These are phyloP conservation scores for Wickerhamiella brachini DNA, from an alignment of 805 yeast genomes.

Conservation along the genomic window DNA sequence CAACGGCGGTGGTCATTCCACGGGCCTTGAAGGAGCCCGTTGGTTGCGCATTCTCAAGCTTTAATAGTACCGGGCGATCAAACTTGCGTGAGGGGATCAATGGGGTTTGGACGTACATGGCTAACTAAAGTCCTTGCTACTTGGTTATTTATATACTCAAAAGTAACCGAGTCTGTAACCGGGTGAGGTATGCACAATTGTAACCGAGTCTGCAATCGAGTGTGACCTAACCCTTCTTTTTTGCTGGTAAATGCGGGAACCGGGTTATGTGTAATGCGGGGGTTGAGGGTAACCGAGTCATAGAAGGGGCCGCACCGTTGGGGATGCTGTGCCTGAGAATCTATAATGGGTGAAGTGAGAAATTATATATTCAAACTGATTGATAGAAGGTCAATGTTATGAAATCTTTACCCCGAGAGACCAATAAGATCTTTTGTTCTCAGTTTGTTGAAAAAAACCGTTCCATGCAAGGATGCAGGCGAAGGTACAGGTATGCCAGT, in stretches of 20 bases:
- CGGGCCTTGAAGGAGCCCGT: slow-evolving; percentile 83
- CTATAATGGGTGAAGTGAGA: too few species aligned
- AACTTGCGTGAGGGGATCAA: slow-evolving; percentile 55
- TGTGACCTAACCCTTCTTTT: not conserved
- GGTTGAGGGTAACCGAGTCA: not conserved
- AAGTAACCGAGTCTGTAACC: not conserved
- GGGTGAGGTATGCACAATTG: not conserved
- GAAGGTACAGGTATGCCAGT: too few species aligned
- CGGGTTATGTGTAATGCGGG: not conserved
- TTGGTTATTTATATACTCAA: not conserved
- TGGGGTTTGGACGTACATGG: slow-evolving; percentile 38
- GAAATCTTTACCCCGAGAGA: too few species aligned
- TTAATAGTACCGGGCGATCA: slow-evolving; percentile 60
- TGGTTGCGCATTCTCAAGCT: slow-evolving; percentile 79
- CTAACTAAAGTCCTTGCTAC: not conserved
- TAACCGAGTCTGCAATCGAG: not conserved
- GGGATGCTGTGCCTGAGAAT: too few species aligned
- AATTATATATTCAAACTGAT: too few species aligned
- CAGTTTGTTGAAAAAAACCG: too few species aligned
- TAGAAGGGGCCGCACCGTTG: not conserved
- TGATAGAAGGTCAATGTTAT: too few species aligned
- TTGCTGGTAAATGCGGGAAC: not conserved
- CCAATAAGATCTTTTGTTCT: too few species aligned
- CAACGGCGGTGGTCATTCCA: slow-evolving; percentile 12
- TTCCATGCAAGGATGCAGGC: too few species aligned